Evolutionary conservation across 805 yeast genomes (phyloP), one percentile per base, ranked within the genome.

Genomic region (Pichia kluyveri): DNA sequence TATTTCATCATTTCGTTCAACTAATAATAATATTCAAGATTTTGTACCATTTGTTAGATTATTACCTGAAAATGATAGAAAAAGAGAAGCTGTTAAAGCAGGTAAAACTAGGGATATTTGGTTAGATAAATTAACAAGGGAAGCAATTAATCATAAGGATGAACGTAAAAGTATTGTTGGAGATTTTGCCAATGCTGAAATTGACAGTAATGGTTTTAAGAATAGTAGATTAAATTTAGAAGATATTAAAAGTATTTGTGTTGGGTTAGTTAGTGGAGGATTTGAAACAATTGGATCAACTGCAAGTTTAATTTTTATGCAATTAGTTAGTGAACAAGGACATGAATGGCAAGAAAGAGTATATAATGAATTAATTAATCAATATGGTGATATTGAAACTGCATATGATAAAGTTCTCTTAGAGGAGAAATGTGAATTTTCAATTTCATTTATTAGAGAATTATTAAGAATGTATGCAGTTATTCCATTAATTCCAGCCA

Each of bases 1-100:
- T 4, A 62, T 66, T 18, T 62, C 66, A 17, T 50, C 60, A 17
- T 62, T 65, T 41, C 47, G 70, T 23, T 67, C 70, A n/a, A 65
- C 68, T 5, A 65, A 68, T 41, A 62, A 67, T 37, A 69, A 68
- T 48, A 49, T 59, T 38, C 69, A 66, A 50, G 72, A 69, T 52
- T 69, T 65, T 47, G 51, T 69, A 38, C 71, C 72, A 2, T 42
- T 65, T 10, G 51, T 68, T 11, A 51, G 70, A 30, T 54, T 58
- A 19, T 32, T 58, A 5, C 69, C 69, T 4, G 59, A 60, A 51
- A 62, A 54, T 32, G 56, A 57, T 32, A 62, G 61, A 47, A 57
- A 53, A 37, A 41, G 44, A 30, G 50, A 58, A 8, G 68, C 70
- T 1, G 41, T 54, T 3, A 56, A 56, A 8, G 54, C 57, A 32